Evolutionary conservation across 495 filamentous ascomycete species (phyloP).

Genomic region (Penicillium mononematosum): DNA sequence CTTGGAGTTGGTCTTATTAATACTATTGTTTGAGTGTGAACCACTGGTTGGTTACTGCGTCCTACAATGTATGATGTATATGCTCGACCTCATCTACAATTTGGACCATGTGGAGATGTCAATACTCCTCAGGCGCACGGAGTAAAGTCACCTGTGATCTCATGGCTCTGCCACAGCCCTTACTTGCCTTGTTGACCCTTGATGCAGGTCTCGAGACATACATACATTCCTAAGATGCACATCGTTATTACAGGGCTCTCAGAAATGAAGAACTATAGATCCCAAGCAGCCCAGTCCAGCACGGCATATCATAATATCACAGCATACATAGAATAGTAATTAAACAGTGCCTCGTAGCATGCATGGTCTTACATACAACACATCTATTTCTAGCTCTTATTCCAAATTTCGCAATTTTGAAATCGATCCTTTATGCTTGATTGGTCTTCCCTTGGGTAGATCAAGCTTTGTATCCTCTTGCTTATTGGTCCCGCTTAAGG

Average conservation of each 20-base stretch:
- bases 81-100: background rate
- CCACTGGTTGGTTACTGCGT: background rate
- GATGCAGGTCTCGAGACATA: conserved; percentile 9
- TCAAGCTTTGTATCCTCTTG: background rate
- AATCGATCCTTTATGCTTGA: background rate
- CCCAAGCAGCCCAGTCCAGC: background rate
- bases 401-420: background rate
- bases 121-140: background rate
- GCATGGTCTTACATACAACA: background rate
- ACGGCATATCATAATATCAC: too few relatives aligned
- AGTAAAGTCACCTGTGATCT: background rate
- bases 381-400: background rate
- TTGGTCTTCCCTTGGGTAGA: background rate
- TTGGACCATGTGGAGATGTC: background rate
- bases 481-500: background rate
- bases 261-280: background rate
- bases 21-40: background rate
- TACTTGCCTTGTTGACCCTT: conserved; percentile 15
- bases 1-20: background rate
- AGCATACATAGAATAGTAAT: too few relatives aligned
- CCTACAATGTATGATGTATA: background rate
- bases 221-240: conserved; percentile 2
- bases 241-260: background rate
- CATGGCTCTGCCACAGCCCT: conserved; percentile 7
- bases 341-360: too few relatives aligned